These are phyloP conservation scores for Mytilinidion resinicola DNA, from an alignment of 495 filamentous ascomycete genomes.

Conservation along the genomic window DNA sequence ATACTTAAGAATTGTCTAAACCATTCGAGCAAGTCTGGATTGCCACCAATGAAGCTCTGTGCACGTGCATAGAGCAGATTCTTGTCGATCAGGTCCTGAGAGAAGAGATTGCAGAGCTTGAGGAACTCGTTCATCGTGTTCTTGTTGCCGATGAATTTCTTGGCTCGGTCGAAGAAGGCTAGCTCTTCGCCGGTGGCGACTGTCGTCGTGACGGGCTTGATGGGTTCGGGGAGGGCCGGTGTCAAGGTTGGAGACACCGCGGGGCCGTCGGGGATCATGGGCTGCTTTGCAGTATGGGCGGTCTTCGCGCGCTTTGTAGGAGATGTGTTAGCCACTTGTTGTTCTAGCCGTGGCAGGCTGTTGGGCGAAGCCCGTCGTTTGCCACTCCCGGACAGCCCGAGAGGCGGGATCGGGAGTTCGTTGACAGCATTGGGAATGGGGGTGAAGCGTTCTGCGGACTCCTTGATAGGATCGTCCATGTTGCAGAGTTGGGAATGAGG, in stretches of 20 bases:
- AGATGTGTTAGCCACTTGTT: background rate
- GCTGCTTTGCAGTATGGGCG: conserved; percentile 56
- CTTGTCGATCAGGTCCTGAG: conserved; percentile 80
- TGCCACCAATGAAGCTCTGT: conserved; percentile 78
- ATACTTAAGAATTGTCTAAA: conserved; percentile 74
- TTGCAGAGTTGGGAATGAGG: background rate
- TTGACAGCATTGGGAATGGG: background rate
- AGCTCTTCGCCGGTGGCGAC: conserved; percentile 66
- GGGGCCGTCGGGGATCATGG: conserved; percentile 55
- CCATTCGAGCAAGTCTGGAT: conserved; percentile 75
- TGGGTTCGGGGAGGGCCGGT: conserved; percentile 76
- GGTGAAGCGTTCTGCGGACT: background rate
- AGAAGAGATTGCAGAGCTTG: conserved; percentile 91
- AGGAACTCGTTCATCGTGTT: conserved; percentile 88
- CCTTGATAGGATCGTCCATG: background rate
- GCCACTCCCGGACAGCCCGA: background rate
- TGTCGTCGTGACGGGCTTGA: conserved; percentile 64
- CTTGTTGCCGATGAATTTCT: conserved; percentile 92
- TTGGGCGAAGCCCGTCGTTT: no score
- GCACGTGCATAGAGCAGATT: conserved; percentile 74
- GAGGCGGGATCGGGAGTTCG: background rate
- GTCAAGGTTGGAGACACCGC: conserved; percentile 81
- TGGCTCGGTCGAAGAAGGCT: conserved; percentile 90
- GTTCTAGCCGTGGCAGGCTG: no score
- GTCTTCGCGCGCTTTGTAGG: conserved; percentile 48